Evolutionary conservation across 2,329 filamentous ascomycete genomes (phyloP).

Genomic region (Trichophyton benhamiae): DNA sequence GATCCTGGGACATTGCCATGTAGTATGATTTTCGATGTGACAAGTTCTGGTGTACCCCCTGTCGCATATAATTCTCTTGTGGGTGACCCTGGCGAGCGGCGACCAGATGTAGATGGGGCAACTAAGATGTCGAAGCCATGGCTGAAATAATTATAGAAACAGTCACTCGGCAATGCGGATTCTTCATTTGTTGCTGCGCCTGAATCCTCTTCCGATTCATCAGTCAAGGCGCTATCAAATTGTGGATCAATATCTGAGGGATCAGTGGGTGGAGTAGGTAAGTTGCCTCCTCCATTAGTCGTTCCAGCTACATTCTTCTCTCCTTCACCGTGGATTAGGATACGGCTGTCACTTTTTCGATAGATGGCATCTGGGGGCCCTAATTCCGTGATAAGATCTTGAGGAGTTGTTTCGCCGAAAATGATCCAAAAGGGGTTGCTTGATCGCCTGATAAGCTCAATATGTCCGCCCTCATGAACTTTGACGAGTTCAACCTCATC

Average conservation of each 20-base stretch:
- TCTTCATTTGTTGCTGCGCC: slow-evolving; percentile 50
- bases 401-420: slow-evolving; percentile 77
- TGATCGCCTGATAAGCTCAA: slow-evolving; percentile 66
- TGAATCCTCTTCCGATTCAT: slow-evolving; percentile 52
- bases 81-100: slow-evolving; percentile 44
- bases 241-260: slow-evolving; percentile 53
- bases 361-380: slow-evolving; percentile 92
- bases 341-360: slow-evolving; percentile 74
- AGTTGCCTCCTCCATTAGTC: neutral
- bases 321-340: slow-evolving; percentile 60
- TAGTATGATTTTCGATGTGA: slow-evolving; percentile 82
- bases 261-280: slow-evolving; percentile 37
- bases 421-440: slow-evolving; percentile 56
- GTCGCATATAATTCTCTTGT: slow-evolving; percentile 16
- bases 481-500: slow-evolving; percentile 76
- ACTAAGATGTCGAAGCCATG: slow-evolving; percentile 88
- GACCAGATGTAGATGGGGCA: slow-evolving; percentile 55
- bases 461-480: slow-evolving; percentile 62
- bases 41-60: slow-evolving; percentile 50
- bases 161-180: slow-evolving; percentile 40
- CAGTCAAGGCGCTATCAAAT: slow-evolving; percentile 57
- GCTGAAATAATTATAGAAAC: slow-evolving; percentile 96
- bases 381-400: slow-evolving; percentile 80
- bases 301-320: neutral
- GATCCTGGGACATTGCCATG: slow-evolving; percentile 93